phyloP scores from a whole-genome alignment of 306 rosid genomes.

The Vigna mungo region DNA sequence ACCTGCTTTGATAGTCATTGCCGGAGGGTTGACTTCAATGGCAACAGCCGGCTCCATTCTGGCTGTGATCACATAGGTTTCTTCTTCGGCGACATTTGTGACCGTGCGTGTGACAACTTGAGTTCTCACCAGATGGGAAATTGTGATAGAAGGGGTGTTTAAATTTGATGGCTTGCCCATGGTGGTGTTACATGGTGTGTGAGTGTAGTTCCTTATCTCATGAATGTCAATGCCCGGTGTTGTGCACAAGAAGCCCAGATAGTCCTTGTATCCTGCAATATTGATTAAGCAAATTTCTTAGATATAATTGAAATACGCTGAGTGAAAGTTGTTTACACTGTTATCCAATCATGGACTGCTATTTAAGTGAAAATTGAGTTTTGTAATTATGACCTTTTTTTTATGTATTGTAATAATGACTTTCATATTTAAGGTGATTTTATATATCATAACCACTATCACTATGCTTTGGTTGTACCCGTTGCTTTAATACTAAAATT shows the following conservation, averaged over 20 bases:
- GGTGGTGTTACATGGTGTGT: constrained; percentile 72
- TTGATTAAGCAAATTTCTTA: constrained; percentile 5
- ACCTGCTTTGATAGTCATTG: constrained; percentile 78
- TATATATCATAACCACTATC: not conserved
- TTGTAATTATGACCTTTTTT: not conserved
- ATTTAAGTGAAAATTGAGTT: not conserved
- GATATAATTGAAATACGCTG: not conserved
- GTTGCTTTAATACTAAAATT: constrained; percentile 16
- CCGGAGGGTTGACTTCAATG: constrained; percentile 84
- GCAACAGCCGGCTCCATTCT: constrained; percentile 93
- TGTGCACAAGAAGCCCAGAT: constrained; percentile 96
- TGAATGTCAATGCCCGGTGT: constrained; percentile 77
- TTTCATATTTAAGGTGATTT: not conserved
- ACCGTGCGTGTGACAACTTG: constrained; percentile 74
- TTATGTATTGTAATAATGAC: no score
- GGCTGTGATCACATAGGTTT: constrained; percentile 77
- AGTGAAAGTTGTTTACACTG: not conserved
- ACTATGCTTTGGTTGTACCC: not conserved
- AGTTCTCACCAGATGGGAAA: constrained; percentile 83
- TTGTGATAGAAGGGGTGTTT: constrained; percentile 87
- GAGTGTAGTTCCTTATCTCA: constrained; percentile 81
- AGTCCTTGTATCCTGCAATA: constrained; percentile 79
- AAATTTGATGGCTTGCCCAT: constrained; percentile 85
- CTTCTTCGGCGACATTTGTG: constrained; percentile 89
- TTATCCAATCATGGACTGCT: not conserved